Conservation (phyloP, 1,139 yeast species). For the Saccharomyces hybrid region DNA sequence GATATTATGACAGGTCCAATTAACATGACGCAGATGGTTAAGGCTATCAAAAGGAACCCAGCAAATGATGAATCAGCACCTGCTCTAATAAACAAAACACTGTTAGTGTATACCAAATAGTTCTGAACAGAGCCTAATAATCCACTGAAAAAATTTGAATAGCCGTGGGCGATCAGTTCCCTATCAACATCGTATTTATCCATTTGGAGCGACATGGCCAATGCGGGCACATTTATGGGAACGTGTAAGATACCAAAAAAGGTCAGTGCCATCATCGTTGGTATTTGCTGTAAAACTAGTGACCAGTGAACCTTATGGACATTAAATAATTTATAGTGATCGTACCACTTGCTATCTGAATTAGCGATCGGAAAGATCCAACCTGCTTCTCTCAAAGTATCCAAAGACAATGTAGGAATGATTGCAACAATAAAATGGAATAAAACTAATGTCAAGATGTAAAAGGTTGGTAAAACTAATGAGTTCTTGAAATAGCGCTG, state of each 20-base stretch:
- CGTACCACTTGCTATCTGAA: slow-evolving; percentile 78
- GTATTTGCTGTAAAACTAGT: slow-evolving; percentile 60
- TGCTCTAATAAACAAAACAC: slow-evolving; percentile 82
- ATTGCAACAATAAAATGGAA: slow-evolving; percentile 63
- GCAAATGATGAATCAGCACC: slow-evolving; percentile 90
- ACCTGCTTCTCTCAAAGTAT: slow-evolving; percentile 61
- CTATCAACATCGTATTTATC: slow-evolving; percentile 81
- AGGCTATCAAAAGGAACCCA: slow-evolving; percentile 76
- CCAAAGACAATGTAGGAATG: slow-evolving; percentile 60
- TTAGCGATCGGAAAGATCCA: slow-evolving; percentile 66
- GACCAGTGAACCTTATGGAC: slow-evolving; percentile 67
- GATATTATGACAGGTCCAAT: slow-evolving; percentile 93
- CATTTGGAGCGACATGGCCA: slow-evolving; percentile 84
- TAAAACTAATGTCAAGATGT: slow-evolving; percentile 57
- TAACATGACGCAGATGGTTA: slow-evolving; percentile 73
- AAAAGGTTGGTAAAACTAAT: slow-evolving; percentile 71
- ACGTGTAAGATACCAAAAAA: slow-evolving; percentile 94
- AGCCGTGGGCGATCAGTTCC: slow-evolving; percentile 91
- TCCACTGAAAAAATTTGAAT: slow-evolving; percentile 85
- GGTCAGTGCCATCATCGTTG: slow-evolving; percentile 92
- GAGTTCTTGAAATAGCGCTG: slow-evolving; percentile 66
- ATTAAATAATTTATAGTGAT: slow-evolving; percentile 67
- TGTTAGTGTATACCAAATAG: slow-evolving; percentile 89
- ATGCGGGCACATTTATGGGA: slow-evolving; percentile 94
- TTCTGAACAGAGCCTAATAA: slow-evolving; percentile 82